Conservation (phyloP, 73 alveolate species). For the Paramecium caudatum region DNA sequence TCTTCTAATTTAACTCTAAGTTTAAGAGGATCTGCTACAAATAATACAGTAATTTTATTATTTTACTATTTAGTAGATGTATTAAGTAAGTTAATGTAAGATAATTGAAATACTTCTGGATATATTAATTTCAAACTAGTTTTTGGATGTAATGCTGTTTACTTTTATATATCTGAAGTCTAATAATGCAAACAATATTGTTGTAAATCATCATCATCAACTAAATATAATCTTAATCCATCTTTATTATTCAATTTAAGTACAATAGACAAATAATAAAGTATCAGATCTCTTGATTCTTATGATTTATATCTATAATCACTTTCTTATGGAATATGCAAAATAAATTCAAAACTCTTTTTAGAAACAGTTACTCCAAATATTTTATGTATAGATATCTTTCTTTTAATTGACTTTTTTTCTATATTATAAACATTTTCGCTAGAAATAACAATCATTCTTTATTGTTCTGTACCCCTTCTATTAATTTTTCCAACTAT, state of each 20-base stretch:
- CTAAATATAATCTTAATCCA: neutral
- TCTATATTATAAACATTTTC: slow-evolving; percentile 36
- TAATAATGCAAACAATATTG: slow-evolving; percentile 4
- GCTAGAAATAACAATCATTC: slow-evolving; percentile 8
- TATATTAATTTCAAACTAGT: neutral
- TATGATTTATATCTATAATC: slow-evolving; percentile 29
- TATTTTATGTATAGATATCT: neutral
- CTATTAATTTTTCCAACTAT: slow-evolving; percentile 44
- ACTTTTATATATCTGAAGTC: neutral
- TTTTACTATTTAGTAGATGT: neutral
- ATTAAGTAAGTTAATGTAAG: neutral
- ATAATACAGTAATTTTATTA: neutral
- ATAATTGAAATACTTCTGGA: neutral
- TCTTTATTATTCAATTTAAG: neutral
- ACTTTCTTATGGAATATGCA: slow-evolving; percentile 46
- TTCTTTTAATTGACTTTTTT: slow-evolving; percentile 27
- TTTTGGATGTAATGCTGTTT: slow-evolving; percentile 6
- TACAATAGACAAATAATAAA: neutral
- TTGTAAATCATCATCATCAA: neutral
- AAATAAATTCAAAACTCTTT: slow-evolving; percentile 53
- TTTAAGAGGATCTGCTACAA: neutral
- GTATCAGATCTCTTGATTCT: slow-evolving; percentile 9
- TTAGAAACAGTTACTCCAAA: slow-evolving; percentile 42
- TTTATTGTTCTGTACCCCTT: slow-evolving; percentile 23
- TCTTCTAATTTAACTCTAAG: slow-evolving; percentile 7